Base-by-base conservation (phyloP, 2,329 filamentous ascomycete genomes). In the Erysiphe pulchra region DNA sequence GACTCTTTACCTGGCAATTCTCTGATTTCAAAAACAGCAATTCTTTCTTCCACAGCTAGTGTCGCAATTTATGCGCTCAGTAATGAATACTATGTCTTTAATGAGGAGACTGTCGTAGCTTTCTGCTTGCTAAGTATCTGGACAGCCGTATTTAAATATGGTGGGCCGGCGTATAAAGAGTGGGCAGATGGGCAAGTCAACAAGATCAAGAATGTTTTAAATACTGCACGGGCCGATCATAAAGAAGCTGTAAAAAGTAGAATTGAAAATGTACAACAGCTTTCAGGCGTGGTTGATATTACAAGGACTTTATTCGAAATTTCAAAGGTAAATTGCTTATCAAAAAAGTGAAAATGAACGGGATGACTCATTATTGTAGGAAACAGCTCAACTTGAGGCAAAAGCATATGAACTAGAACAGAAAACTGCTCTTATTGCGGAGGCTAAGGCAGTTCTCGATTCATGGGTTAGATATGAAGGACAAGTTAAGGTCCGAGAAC, bases 81-180 rank as follows among this genome's bases (percentile, higher is more conserved):
- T 77, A 98, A 92, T 69, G 90, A 98, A 75, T 85, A 95, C 71
- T 95, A 94, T 68, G 85, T 98, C 63, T 73, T 98, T 67, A 98
- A 98, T 70, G 90, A 98, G 73, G 90, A 98, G 72, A 81, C 86
- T 52, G 81, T 98, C 61, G 82, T 92, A 60, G 82, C 83, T 54
- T 75, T 98, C 68, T 90, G 81, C 64, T 72, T 98, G 59, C 70
- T 95, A 61, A 84, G 80, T 62, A 82, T 95, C 61, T 98, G 92
- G 80, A 79, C 71, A 60, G 84, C 77, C 51, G 73, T 93, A 58
- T 87, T 83, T 69, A 90, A 92, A 67, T 94, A 84, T 63, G 85
- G 82, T 59, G 90, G 87, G 47, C 90, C 90, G 49, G 70, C 78
- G 64, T 95, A 95, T 75, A 76, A 70, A 62, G 75, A 87, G 65